These are phyloP conservation scores for Areca catechu DNA, from an alignment of 176 grass and related monocot genomes.

Conservation along the genomic window DNA sequence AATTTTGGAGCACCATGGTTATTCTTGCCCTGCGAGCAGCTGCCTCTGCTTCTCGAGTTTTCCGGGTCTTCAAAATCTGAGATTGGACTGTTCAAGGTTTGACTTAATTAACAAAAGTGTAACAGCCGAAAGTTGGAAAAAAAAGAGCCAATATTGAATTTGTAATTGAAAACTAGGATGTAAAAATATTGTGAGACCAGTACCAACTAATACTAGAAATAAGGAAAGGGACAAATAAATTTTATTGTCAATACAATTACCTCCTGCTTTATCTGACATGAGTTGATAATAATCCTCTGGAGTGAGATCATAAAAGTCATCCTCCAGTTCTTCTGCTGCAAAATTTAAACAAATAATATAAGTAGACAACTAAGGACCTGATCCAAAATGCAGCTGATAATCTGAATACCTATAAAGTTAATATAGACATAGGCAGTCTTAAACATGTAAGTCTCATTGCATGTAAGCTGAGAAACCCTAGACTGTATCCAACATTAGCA, in stretches of 20 bases:
- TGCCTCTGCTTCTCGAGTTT: conserved; percentile 78
- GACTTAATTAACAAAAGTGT: conserved; percentile 1
- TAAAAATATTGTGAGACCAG: too few species aligned
- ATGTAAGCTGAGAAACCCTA: too few species aligned
- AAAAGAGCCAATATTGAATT: too few species aligned
- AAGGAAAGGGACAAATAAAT: not conserved
- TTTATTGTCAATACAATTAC: conserved; percentile 19
- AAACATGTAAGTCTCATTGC: too few species aligned
- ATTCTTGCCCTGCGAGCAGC: conserved; percentile 59
- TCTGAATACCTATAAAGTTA: too few species aligned
- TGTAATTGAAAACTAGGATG: too few species aligned
- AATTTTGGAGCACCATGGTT: conserved; percentile 43
- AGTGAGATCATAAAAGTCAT: conserved; percentile 85
- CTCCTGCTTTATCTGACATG: conserved; percentile 49
- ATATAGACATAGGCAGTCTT: too few species aligned
- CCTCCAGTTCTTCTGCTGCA: conserved; percentile 59
- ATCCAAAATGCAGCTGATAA: not conserved
- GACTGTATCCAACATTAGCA: too few species aligned
- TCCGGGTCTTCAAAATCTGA: conserved; percentile 75
- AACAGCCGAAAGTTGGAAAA: too few species aligned
- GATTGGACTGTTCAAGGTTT: conserved; percentile 41
- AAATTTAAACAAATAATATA: not conserved
- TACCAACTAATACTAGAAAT: not conserved
- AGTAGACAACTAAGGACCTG: too few species aligned
- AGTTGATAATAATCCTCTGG: conserved; percentile 69